Evolutionary conservation across 23 red algal genomes (phyloP).

Genomic region (Gracilaria vermiculophylla): DNA sequence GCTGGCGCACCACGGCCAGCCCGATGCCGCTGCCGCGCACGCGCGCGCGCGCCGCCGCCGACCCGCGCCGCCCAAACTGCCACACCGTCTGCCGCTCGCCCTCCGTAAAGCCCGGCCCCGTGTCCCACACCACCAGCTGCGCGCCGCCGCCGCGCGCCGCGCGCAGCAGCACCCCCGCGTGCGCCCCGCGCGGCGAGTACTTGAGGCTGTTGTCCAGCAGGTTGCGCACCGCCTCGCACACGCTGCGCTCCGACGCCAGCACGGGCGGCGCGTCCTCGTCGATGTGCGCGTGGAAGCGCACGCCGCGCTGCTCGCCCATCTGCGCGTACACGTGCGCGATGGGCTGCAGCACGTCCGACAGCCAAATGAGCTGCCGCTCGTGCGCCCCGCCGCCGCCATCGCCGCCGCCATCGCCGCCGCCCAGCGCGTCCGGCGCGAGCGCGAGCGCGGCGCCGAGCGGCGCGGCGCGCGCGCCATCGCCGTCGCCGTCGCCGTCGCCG

Average conservation of each 20-base stretch:
- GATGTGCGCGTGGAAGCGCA: slow-evolving; percentile 25
- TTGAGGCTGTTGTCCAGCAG: slow-evolving; percentile 82
- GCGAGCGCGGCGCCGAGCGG: background rate
- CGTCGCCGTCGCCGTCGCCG: background rate
- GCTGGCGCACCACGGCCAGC: slow-evolving; percentile 11
- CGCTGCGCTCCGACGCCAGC: slow-evolving; percentile 21
- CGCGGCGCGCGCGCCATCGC: too few relatives aligned
- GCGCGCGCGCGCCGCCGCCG: background rate
- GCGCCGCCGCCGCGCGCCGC: background rate
- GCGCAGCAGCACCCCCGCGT: slow-evolving; percentile 14
- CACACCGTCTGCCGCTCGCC: slow-evolving; percentile 31
- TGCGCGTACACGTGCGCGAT: background rate
- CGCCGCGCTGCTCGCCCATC: slow-evolving; percentile 16
- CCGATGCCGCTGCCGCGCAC: slow-evolving; percentile 41
- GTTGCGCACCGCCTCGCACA: slow-evolving; percentile 68
- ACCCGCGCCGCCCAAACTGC: slow-evolving; percentile 37
- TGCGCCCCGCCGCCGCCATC: background rate
- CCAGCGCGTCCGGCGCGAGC: background rate
- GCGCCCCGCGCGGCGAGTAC: slow-evolving; percentile 60
- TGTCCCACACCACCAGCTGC: slow-evolving; percentile 48
- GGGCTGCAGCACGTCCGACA: slow-evolving; percentile 54
- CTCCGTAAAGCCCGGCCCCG: slow-evolving; percentile 40
- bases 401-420: background rate
- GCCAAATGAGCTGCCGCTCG: slow-evolving; percentile 32
- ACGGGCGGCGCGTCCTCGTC: slow-evolving; percentile 76